These are phyloP conservation scores for Phaseolus coccineus DNA, from an alignment of 331 rosid genomes.

Conservation along the genomic window DNA sequence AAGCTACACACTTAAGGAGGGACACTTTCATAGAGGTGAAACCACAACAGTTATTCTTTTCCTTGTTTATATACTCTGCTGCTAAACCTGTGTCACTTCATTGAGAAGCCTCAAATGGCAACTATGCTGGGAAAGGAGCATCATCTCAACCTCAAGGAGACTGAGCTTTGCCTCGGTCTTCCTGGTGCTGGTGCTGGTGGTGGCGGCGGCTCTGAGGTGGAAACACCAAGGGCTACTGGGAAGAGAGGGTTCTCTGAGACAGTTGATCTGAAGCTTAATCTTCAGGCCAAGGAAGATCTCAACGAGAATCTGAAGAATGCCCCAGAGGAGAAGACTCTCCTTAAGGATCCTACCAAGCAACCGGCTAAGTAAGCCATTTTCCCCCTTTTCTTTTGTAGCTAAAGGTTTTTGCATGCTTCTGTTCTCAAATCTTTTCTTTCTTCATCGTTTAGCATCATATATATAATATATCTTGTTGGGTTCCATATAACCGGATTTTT, in stretches of 20 bases:
- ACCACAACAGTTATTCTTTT: neutral
- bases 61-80: neutral
- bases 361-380: conserved; percentile 74
- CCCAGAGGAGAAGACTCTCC: conserved; percentile 62
- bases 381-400: neutral
- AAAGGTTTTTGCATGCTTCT: neutral
- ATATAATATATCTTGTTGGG: neutral
- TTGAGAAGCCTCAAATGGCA: conserved; percentile 55
- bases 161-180: conserved; percentile 92
- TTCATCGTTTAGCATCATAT: neutral
- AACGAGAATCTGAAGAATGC: conserved; percentile 55
- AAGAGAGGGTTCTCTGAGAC: conserved; percentile 97
- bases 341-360: conserved; percentile 85
- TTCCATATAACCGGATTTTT: neutral
- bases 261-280: conserved; percentile 85
- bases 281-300: conserved; percentile 72
- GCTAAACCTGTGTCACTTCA: neutral
- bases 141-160: conserved; percentile 77
- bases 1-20: conserved; percentile 35
- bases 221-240: conserved; percentile 62
- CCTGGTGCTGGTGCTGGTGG: conserved; percentile 69
- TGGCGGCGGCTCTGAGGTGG: conserved; percentile 46
- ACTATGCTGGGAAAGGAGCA: conserved; percentile 47
- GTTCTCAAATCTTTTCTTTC: neutral
- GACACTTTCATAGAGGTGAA: conserved; percentile 30